Evolutionary conservation across 73 alveolate species (phyloP).

Genomic region (Uronychia binucleata): DNA sequence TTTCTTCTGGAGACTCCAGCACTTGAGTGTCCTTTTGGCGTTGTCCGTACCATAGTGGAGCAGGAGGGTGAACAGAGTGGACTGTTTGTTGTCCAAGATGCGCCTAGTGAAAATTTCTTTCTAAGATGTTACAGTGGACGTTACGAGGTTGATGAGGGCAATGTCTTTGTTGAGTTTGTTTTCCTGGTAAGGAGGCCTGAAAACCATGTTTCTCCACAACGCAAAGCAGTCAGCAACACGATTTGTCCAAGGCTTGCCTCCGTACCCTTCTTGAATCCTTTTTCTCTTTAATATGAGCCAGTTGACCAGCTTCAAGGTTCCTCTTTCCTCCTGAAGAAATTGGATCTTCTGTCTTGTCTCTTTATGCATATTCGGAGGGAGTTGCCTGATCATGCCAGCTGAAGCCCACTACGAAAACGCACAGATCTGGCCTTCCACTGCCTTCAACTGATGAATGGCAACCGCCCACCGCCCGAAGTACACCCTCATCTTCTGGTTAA

Average conservation of each 20-base stretch:
- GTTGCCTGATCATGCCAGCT: too few relatives aligned
- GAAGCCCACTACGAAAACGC: too few relatives aligned
- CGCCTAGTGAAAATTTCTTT: not conserved
- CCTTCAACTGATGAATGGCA: not conserved
- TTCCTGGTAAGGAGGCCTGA: not conserved
- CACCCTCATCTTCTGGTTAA: not conserved
- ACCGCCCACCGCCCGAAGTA: not conserved
- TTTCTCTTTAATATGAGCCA: not conserved
- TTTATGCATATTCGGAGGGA: too few relatives aligned
- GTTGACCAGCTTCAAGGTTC: too few relatives aligned
- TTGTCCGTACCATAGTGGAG: not conserved
- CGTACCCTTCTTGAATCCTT: not conserved
- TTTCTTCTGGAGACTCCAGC: not conserved
- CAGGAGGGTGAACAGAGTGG: not conserved
- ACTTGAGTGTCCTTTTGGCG: not conserved
- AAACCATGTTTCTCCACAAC: not conserved
- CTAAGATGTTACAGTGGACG: not conserved
- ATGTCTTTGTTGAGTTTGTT: not conserved
- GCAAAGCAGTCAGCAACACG: not conserved
- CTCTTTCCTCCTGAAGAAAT: too few relatives aligned
- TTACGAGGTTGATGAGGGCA: not conserved
- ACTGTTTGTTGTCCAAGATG: not conserved
- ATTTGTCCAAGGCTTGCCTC: not conserved
- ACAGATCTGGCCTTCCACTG: not conserved
- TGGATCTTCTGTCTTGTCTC: too few relatives aligned